Conservation (phyloP, 441 rosid genomes). For the Cnidoscolus chayamansa region DNA sequence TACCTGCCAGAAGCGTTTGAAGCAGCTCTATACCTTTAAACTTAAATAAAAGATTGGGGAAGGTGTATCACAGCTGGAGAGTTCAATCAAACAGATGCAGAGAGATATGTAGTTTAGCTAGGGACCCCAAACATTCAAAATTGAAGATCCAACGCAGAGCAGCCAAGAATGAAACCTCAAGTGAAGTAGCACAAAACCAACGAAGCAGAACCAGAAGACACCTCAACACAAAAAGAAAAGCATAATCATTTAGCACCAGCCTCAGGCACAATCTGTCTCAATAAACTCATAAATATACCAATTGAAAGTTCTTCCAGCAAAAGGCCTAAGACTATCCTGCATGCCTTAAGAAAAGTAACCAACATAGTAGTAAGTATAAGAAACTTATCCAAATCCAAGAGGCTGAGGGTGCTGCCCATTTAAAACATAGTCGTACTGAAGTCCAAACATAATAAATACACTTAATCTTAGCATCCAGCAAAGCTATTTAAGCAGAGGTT, state of each 20-base stretch:
- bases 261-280: constrained; percentile 33
- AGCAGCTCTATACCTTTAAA: constrained; percentile 48
- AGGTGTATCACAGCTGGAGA: constrained; percentile 50
- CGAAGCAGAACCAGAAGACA: constrained; percentile 79
- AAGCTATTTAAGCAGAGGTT: constrained; percentile 22
- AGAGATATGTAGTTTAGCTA: constrained; percentile 41
- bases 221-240: constrained; percentile 77
- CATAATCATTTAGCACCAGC: constrained; percentile 53
- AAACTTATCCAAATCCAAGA: constrained; percentile 74
- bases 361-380: constrained; percentile 47
- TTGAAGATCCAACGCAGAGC: constrained; percentile 65
- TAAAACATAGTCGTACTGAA: constrained; percentile 57
- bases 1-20: constrained; percentile 65
- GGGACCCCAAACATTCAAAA: constrained; percentile 56
- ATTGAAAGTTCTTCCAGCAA: constrained; percentile 30
- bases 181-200: constrained; percentile 82
- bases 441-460: constrained; percentile 61
- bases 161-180: constrained; percentile 60
- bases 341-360: constrained; percentile 38
- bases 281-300: constrained; percentile 37
- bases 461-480: constrained; percentile 36
- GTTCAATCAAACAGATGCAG: constrained; percentile 64
- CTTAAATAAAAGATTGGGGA: constrained; percentile 46
- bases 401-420: constrained; percentile 57
- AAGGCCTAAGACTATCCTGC: constrained; percentile 33